A percentile compares a stretch with the other conserved stretches of the same genome.
These are phyloP conservation scores for Croton setiger DNA, from an alignment of 441 rosid genomes.

Conservation along the genomic window DNA sequence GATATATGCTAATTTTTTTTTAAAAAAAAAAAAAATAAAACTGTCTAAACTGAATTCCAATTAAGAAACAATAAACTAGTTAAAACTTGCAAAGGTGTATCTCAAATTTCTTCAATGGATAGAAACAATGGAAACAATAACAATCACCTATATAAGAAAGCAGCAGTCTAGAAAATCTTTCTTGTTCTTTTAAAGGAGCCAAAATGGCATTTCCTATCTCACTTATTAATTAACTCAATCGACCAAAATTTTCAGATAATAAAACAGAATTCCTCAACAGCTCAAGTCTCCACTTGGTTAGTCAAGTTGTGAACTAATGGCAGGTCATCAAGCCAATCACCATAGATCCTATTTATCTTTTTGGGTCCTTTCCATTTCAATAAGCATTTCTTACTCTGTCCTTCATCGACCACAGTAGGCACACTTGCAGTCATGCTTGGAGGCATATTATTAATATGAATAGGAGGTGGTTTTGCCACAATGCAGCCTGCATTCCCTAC, in stretches of 20 bases:
- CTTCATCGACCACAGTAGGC: conserved; percentile 48
- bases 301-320: conserved; percentile 54
- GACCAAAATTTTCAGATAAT: background rate
- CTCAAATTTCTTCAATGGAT: background rate
- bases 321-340: conserved; percentile 91
- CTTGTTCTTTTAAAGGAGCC: background rate
- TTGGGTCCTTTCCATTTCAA: conserved; percentile 75
- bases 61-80: background rate
- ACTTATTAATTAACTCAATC: background rate
- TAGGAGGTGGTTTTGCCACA: conserved; percentile 38
- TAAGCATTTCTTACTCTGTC: conserved; percentile 49
- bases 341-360: conserved; percentile 86
- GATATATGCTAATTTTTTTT: too few relatives aligned
- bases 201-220: background rate
- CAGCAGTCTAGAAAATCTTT: background rate
- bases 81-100: conserved; percentile 7
- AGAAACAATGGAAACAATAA: background rate
- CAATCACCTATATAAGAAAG: conserved; percentile 3
- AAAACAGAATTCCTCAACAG: background rate
- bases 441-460: conserved; percentile 36
- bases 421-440: conserved; percentile 31
- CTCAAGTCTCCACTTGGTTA: conserved; percentile 61
- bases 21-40: too few relatives aligned
- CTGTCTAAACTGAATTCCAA: background rate
- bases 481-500: conserved; percentile 24